Evolutionary conservation across 257 asterid genomes (phyloP).

Genomic region (Sherardia arvensis): DNA sequence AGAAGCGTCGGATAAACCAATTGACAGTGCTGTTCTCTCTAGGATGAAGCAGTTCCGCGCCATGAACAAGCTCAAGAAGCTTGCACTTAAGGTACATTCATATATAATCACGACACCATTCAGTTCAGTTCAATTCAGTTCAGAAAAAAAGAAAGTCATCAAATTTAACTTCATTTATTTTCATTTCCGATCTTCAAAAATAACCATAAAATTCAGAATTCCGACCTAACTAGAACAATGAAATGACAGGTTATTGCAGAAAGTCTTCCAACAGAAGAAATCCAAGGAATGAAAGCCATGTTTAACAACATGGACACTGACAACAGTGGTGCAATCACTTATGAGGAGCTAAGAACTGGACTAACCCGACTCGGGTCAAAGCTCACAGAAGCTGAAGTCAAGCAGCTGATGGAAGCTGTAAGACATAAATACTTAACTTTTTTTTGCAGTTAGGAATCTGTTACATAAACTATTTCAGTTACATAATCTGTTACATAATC

Average conservation of each 20-base stretch:
- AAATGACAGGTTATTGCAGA: constrained; percentile 67
- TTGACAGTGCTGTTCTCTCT: constrained; percentile 76
- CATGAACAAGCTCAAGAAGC: constrained; percentile 85
- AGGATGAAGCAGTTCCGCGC: constrained; percentile 96
- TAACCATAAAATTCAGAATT: too few species aligned
- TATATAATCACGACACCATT: background rate
- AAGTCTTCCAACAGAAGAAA: constrained; percentile 72
- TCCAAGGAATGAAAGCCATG: constrained; percentile 84
- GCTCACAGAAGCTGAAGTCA: constrained; percentile 75
- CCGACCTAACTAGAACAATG: background rate
- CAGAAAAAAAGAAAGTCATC: too few species aligned
- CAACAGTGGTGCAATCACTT: constrained; percentile 71
- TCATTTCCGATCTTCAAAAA: too few species aligned
- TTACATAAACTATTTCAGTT: background rate
- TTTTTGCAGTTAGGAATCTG: background rate
- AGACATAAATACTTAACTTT: too few species aligned
- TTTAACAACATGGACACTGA: constrained; percentile 80
- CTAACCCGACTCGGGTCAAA: constrained; percentile 81
- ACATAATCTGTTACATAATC: background rate
- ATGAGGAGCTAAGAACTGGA: constrained; percentile 75
- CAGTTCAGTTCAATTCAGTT: background rate
- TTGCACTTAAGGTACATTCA: constrained; percentile 64
- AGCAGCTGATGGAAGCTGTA: constrained; percentile 92
- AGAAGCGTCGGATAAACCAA: constrained; percentile 76
- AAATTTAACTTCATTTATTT: background rate